A percentile compares a stretch with the other conserved stretches of the same genome.
Evolutionary conservation across 176 grass and related monocot genomes (phyloP).

Genomic region (Aegilops speltoides): DNA sequence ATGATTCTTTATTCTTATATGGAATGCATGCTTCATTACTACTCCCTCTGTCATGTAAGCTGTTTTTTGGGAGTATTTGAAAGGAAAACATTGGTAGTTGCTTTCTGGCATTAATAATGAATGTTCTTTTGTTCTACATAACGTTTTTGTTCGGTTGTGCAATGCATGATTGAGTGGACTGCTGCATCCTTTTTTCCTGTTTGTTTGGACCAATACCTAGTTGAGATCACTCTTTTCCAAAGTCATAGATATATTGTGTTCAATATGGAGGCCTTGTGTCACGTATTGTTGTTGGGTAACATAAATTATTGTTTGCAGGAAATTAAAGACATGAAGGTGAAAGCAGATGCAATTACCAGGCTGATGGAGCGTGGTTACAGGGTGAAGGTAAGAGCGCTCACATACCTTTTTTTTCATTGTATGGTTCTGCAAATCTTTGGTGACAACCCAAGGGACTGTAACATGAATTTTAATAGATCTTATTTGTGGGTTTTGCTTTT

Average conservation of each 20-base stretch:
- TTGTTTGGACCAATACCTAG: background rate
- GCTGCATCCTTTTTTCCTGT: background rate
- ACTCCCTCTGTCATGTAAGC: too few relatives aligned
- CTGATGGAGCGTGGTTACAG: conserved; percentile 53
- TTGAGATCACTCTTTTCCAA: background rate
- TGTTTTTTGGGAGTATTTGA: background rate
- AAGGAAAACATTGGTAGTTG: too few relatives aligned
- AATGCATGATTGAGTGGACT: background rate
- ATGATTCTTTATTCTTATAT: background rate
- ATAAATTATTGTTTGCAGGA: conserved; percentile 15
- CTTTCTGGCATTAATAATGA: too few relatives aligned
- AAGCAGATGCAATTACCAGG: conserved; percentile 46
- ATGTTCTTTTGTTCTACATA: too few relatives aligned
- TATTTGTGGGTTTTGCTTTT: background rate
- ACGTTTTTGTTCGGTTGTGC: background rate
- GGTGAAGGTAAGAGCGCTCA: conserved; percentile 34
- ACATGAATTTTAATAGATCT: background rate
- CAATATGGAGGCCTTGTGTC: background rate
- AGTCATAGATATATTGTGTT: background rate
- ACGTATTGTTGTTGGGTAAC: background rate
- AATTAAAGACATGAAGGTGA: conserved; percentile 52
- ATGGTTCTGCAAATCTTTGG: background rate
- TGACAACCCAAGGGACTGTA: background rate
- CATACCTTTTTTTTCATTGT: background rate
- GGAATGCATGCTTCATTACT: too few relatives aligned